These are phyloP conservation scores for Limtongia smithiae DNA, from an alignment of 805 yeast species.

Conservation along the genomic window DNA sequence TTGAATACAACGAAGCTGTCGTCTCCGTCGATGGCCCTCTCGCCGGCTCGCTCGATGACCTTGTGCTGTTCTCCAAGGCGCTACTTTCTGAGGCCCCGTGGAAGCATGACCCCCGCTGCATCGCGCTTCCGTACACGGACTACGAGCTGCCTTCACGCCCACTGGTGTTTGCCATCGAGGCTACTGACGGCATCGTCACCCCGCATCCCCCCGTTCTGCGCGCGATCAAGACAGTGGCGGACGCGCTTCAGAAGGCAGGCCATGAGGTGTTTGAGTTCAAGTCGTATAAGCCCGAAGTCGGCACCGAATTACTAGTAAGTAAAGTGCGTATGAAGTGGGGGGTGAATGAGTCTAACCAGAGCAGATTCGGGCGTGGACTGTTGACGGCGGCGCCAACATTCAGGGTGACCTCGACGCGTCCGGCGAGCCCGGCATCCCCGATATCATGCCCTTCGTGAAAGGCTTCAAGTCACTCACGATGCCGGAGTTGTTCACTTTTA, in stretches of 20 bases:
- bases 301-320: slow-evolving; percentile 11
- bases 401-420: slow-evolving; percentile 25
- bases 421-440: slow-evolving; percentile 29
- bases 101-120: slow-evolving; percentile 43
- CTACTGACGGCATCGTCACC: slow-evolving; percentile 44
- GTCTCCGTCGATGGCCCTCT: slow-evolving; percentile 55
- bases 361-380: slow-evolving; percentile 25
- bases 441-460: slow-evolving; percentile 22
- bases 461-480: slow-evolving; percentile 22
- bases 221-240: slow-evolving; percentile 41
- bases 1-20: slow-evolving; percentile 39
- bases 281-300: slow-evolving; percentile 35
- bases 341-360: neutral
- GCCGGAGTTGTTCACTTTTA: slow-evolving; percentile 16
- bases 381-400: slow-evolving; percentile 28
- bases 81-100: slow-evolving; percentile 42
- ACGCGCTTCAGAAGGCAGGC: slow-evolving; percentile 40
- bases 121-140: slow-evolving; percentile 40
- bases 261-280: slow-evolving; percentile 50
- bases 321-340: neutral
- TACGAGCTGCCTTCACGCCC: slow-evolving; percentile 37
- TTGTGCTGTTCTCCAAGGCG: slow-evolving; percentile 48
- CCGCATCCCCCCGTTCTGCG: slow-evolving; percentile 52
- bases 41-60: slow-evolving; percentile 48
- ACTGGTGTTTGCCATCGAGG: slow-evolving; percentile 43